Evolutionary conservation across 208 protist genomes (phyloP).

Genomic region (Trypanosoma grayi): DNA sequence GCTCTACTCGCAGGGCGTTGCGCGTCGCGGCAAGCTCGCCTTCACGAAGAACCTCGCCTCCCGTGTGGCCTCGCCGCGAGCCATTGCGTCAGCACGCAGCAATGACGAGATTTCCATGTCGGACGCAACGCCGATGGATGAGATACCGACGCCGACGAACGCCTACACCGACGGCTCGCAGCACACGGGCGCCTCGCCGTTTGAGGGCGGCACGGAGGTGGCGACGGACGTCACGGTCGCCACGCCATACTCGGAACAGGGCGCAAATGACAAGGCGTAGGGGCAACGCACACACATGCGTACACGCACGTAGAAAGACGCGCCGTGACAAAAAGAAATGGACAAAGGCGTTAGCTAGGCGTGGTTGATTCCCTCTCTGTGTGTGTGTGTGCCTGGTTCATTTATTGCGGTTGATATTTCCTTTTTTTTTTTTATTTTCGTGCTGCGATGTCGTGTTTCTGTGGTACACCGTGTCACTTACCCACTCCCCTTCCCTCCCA

Average conservation of each 20-base stretch:
- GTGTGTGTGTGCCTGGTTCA: constrained; percentile 3
- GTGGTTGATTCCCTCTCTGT: constrained; percentile 2
- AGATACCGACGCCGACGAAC: constrained; percentile 56
- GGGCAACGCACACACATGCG: too few relatives aligned
- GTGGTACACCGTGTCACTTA: too few relatives aligned
- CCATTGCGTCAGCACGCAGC: constrained; percentile 49
- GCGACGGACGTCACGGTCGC: constrained; percentile 14
- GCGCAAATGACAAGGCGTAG: too few relatives aligned
- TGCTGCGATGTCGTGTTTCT: too few relatives aligned
- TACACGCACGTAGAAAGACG: too few relatives aligned
- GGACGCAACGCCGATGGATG: constrained; percentile 46
- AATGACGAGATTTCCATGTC: constrained; percentile 43
- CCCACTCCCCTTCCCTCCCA: too few relatives aligned
- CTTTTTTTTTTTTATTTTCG: constrained; percentile 20
- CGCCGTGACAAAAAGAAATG: constrained; percentile 1
- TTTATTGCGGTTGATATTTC: constrained; percentile 9
- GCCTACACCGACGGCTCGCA: constrained; percentile 28
- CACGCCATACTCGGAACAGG: neutral
- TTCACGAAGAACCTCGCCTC: constrained; percentile 61
- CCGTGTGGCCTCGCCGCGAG: constrained; percentile 57
- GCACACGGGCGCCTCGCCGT: neutral
- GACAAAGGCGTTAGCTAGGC: neutral
- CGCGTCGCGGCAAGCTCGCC: constrained; percentile 52
- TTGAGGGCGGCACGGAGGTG: neutral
- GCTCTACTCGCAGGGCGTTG: constrained; percentile 53